A percentile compares a stretch with the other conserved stretches of the same genome.
Evolutionary conservation across 345 rosid genomes (phyloP).

Genomic region (Eucalyptus paniculata): DNA sequence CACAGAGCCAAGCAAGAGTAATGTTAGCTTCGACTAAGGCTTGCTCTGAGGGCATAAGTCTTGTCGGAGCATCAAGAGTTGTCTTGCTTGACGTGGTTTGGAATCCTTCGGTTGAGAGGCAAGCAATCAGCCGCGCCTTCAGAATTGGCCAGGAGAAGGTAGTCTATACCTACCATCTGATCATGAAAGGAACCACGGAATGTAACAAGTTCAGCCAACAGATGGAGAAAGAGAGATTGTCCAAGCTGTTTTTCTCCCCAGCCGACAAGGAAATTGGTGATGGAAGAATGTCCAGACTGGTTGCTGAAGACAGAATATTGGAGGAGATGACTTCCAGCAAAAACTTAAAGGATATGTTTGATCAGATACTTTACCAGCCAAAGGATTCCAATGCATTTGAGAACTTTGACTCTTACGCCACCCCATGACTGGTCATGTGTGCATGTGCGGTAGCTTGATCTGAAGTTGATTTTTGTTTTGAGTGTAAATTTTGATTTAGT

Average conservation of each 20-base stretch:
- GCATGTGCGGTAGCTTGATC: background rate
- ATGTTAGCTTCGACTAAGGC: conserved; percentile 69
- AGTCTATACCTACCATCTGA: conserved; percentile 59
- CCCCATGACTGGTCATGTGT: background rate
- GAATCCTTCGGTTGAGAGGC: conserved; percentile 82
- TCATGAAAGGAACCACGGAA: conserved; percentile 41
- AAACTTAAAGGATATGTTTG: conserved; percentile 3
- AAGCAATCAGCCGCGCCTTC: conserved; percentile 76
- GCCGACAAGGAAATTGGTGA: background rate
- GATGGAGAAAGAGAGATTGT: conserved; percentile 31
- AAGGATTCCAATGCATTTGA: background rate
- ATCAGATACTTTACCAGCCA: conserved; percentile 15
- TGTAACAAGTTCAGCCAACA: conserved; percentile 35
- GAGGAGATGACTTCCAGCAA: conserved; percentile 8
- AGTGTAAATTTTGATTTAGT: background rate
- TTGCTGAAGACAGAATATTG: conserved; percentile 14
- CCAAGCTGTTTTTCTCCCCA: conserved; percentile 41
- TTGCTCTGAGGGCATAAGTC: conserved; percentile 67
- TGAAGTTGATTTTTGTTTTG: background rate
- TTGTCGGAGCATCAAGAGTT: conserved; percentile 83
- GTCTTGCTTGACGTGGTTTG: conserved; percentile 68
- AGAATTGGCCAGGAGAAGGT: conserved; percentile 58
- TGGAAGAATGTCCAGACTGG: background rate
- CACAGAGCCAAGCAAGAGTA: conserved; percentile 36
- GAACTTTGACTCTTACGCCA: background rate